Evolutionary conservation across 1,284 basidiomycete species (phyloP).

Genomic region (Salmacisia buchloeana): DNA sequence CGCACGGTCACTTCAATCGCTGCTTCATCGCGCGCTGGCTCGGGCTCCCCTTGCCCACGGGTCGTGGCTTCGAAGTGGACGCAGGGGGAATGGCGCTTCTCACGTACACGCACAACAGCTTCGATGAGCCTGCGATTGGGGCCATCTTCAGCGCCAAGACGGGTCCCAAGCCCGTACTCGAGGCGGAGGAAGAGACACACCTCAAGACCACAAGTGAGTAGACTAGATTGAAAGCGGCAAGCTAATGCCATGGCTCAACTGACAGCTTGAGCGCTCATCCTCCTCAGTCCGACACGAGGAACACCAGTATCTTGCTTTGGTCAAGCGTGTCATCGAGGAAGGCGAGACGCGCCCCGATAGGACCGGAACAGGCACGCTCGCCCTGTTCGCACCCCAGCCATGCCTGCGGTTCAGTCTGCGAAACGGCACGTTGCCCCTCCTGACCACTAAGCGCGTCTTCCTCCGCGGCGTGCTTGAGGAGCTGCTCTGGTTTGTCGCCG

Average conservation of each 20-base stretch:
- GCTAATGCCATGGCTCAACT: background rate
- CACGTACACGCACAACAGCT: slow-evolving; percentile 43
- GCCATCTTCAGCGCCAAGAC: slow-evolving; percentile 45
- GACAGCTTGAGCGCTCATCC: background rate
- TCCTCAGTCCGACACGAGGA: slow-evolving; percentile 29
- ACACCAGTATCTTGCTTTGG: slow-evolving; percentile 43
- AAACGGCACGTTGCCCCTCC: slow-evolving; percentile 63
- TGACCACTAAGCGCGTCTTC: slow-evolving; percentile 94
- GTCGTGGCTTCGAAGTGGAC: slow-evolving; percentile 41
- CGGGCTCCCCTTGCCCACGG: slow-evolving; percentile 32
- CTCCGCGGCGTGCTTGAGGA: slow-evolving; percentile 86
- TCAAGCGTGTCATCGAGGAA: slow-evolving; percentile 33
- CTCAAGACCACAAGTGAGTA: background rate
- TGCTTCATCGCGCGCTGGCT: slow-evolving; percentile 46
- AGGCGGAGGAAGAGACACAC: background rate
- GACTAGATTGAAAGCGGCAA: background rate
- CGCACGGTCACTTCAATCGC: slow-evolving; percentile 47
- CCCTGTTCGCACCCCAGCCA: slow-evolving; percentile 44
- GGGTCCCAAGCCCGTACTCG: slow-evolving; percentile 17
- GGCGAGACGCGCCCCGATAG: slow-evolving; percentile 40
- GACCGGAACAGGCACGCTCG: slow-evolving; percentile 46
- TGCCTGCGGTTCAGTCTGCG: slow-evolving; percentile 35
- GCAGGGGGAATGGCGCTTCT: slow-evolving; percentile 45
- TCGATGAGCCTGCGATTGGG: slow-evolving; percentile 42
- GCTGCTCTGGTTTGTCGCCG: slow-evolving; percentile 88